Conservation (phyloP, 139 green algal species). For the Mychonastes homosphaera region DNA sequence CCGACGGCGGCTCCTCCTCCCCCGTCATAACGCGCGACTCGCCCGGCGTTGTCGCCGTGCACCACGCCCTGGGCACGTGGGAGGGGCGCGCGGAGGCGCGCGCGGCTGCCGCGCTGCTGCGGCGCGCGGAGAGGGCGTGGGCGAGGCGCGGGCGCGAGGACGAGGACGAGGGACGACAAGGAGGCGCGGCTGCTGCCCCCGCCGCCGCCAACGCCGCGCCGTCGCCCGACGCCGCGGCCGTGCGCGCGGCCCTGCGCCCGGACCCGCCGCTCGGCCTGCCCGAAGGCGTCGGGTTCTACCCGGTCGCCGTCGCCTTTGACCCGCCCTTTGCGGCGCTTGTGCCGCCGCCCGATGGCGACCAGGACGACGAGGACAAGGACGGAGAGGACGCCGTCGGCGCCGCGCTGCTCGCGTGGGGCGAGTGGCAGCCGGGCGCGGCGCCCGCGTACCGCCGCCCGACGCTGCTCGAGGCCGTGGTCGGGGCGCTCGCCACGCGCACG, state of each 20-base stretch:
- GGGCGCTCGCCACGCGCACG: conserved; percentile 32
- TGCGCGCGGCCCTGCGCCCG: background rate
- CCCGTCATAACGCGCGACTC: conserved; percentile 45
- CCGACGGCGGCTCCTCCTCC: conserved; percentile 65
- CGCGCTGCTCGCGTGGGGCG: conserved; percentile 48
- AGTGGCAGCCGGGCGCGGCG: conserved; percentile 51
- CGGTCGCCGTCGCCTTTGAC: conserved; percentile 48
- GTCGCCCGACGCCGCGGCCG: no score
- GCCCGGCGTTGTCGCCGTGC: conserved; percentile 48
- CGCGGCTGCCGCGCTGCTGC: conserved; percentile 16
- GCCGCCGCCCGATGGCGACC: conserved; percentile 39
- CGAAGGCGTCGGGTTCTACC: conserved; percentile 31
- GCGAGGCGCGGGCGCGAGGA: conserved; percentile 6
- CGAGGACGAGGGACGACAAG: background rate
- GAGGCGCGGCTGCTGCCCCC: background rate
- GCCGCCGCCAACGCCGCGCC: background rate
- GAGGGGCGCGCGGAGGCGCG: conserved; percentile 32
- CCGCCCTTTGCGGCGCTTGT: conserved; percentile 67
- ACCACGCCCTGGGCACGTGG: conserved; percentile 67
- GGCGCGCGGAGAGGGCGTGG: conserved; percentile 8
- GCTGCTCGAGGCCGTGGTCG: conserved; percentile 66
- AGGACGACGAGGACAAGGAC: conserved; percentile 46
- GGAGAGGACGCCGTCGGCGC: no score
- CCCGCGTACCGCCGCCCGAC: conserved; percentile 30
- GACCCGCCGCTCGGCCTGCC: background rate